phyloP scores from a whole-genome alignment of 768 basidiomycete genomes.

The Rhodotorula graminis region DNA sequence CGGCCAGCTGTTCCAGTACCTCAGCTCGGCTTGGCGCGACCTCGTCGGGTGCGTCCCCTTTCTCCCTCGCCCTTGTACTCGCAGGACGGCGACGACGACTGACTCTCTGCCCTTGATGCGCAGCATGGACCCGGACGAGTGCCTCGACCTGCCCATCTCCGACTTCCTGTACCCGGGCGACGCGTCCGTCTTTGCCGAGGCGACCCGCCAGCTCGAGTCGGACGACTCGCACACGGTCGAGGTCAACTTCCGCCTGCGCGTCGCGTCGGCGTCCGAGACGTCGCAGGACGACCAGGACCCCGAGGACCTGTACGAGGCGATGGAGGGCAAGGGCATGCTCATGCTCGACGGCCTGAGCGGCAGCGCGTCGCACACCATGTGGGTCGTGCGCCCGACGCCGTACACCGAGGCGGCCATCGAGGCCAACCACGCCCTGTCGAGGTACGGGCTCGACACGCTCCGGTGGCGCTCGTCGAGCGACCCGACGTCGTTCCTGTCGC shows the following conservation, averaged over 20 bases:
- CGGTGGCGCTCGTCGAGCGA: slow-evolving; percentile 39
- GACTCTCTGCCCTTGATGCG: background rate
- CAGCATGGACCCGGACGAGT: slow-evolving; percentile 76
- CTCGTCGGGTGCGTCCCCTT: slow-evolving; percentile 71
- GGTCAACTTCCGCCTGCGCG: slow-evolving; percentile 77
- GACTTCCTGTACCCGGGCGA: slow-evolving; percentile 72
- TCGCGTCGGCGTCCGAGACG: slow-evolving; percentile 45
- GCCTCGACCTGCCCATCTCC: slow-evolving; percentile 75
- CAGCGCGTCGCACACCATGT: slow-evolving; percentile 86
- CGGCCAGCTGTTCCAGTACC: slow-evolving; percentile 89
- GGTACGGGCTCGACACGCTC: slow-evolving; percentile 32
- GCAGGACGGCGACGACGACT: background rate
- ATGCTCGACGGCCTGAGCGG: slow-evolving; percentile 89
- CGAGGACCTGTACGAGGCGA: slow-evolving; percentile 58
- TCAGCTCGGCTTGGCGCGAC: slow-evolving; percentile 90
- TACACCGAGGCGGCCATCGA: slow-evolving; percentile 24
- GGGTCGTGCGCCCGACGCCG: slow-evolving; percentile 42
- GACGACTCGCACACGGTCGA: slow-evolving; percentile 94
- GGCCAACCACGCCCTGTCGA: slow-evolving; percentile 14
- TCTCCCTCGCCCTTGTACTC: background rate
- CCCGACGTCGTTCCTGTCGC: slow-evolving; percentile 61
- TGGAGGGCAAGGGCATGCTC: slow-evolving; percentile 98
- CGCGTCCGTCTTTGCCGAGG: slow-evolving; percentile 75
- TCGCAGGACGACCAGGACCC: slow-evolving; percentile 40
- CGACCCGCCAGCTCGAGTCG: slow-evolving; percentile 73